A percentile compares a stretch with the other conserved stretches of the same genome.
Conservation (phyloP, 2,329 filamentous ascomycete species). For the Xylaria polymorpha region DNA sequence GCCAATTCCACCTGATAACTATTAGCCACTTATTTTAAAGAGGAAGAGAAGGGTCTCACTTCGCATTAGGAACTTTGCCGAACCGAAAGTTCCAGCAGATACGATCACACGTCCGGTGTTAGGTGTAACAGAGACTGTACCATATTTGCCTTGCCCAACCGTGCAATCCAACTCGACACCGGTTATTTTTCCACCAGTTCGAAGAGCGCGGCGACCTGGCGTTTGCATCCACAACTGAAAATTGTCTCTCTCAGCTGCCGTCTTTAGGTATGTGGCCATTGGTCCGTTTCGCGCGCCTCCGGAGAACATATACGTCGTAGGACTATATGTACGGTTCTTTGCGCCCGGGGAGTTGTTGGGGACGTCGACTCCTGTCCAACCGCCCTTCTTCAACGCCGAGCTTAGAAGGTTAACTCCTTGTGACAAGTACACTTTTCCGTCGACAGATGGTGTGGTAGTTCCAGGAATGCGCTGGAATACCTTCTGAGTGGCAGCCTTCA, state of each 20-base stretch:
- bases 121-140: conserved; percentile 69
- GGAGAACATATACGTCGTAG: conserved; percentile 74
- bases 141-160: conserved; percentile 63
- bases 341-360: conserved; percentile 67
- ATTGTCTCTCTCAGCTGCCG: conserved; percentile 68
- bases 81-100: conserved; percentile 75
- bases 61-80: conserved; percentile 74
- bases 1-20: conserved; percentile 66
- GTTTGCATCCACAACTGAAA: conserved; percentile 77
- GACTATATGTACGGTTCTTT: conserved; percentile 74
- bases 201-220: conserved; percentile 72
- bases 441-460: conserved; percentile 72
- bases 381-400: conserved; percentile 66
- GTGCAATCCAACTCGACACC: conserved; percentile 74
- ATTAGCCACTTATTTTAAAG: conserved; percentile 27
- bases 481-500: conserved; percentile 67
- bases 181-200: conserved; percentile 69
- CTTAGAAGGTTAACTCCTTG: conserved; percentile 72
- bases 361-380: conserved; percentile 70
- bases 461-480: conserved; percentile 76
- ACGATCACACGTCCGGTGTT: conserved; percentile 74
- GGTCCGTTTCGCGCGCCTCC: conserved; percentile 75
- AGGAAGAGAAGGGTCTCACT: conserved; percentile 52
- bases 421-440: conserved; percentile 73
- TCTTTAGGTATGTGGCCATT: conserved; percentile 75